Base-by-base conservation (phyloP, 495 filamentous ascomycete genomes). In the Annulohypoxylon bovei region DNA sequence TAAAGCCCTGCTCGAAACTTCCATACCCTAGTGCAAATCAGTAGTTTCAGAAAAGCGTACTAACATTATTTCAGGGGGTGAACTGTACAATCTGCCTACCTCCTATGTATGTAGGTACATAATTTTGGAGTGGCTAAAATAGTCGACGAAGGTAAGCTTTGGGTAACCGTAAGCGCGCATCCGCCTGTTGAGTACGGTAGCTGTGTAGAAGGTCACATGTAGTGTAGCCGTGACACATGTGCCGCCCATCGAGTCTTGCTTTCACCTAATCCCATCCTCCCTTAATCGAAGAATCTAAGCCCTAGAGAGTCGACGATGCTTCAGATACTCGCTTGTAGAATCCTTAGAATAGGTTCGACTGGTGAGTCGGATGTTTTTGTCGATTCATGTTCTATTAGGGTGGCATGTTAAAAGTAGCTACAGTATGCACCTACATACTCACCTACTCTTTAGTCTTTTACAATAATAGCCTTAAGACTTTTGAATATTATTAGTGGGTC, bases 181-280 rank as follows among this genome's bases (percentile, higher is more conserved):
- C 70, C 70, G 70, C 61, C 70, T 73, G 61, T 53, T 58, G 70
- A 66, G 62, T 50, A 65, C 39, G n/a, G n/a, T 42, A 42, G 37
- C 14, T 11, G n/a, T 14, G 47, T 55, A 60, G 53, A 69, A 23
- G 46, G 42, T 73, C 56, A 61, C 58, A 69, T 70, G 66, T 64
- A 23, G 70, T 69, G 70, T 70, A 47, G 60, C 62, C 22, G 70
- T 73, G 39, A 73, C 70, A 70, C 70, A 44, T 53, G 56, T 62
- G 56, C 57, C 42, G 16, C 65, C 23, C 58, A 14, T 72, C 57
- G 70, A 69, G 66, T 70, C 61, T 73, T 66, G 62, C 33, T 55
- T 59, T 67, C 44, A 62, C 62, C 35, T 56, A 62, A 62, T 61
- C 44, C 49, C 54, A 68, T 64, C 65, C 30, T 59, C 22, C 30